phyloP scores from a whole-genome alignment of 2,329 filamentous ascomycete species.

The Aureobasidium sp. region DNA sequence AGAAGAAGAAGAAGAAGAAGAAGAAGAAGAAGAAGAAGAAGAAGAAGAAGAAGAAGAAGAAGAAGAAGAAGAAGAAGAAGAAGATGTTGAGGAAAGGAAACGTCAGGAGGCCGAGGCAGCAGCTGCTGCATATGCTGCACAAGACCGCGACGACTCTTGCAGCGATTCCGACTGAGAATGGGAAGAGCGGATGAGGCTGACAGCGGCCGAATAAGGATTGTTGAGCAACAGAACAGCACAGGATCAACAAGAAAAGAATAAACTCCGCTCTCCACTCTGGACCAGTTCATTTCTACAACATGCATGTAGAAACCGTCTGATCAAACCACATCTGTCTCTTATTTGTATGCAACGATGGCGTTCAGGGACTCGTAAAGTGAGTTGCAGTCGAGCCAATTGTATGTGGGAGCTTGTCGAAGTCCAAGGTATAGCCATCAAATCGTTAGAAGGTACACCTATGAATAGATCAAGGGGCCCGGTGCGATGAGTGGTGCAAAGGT shows the following conservation, averaged over 20 bases:
- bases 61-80: not conserved
- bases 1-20: too few relatives aligned
- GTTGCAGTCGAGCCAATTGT: too few relatives aligned
- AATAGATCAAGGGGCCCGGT: too few relatives aligned
- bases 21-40: too few relatives aligned
- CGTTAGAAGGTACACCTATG: too few relatives aligned
- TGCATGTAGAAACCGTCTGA: too few relatives aligned
- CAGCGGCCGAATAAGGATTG: not conserved
- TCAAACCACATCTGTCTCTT: too few relatives aligned
- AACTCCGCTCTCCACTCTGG: not conserved
- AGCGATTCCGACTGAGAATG: not conserved
- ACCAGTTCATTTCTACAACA: not conserved
- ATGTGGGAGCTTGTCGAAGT: too few relatives aligned
- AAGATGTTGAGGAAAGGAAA: not conserved
- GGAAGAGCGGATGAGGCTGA: not conserved
- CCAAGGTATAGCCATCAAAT: too few relatives aligned
- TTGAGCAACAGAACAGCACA: not conserved
- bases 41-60: not conserved
- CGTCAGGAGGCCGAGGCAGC: not conserved
- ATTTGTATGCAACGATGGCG: too few relatives aligned
- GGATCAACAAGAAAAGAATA: not conserved
- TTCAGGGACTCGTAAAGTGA: too few relatives aligned
- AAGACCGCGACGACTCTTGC: not conserved
- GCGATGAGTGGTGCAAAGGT: too few relatives aligned
- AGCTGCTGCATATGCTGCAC: not conserved